Percentiles rank a stretch among this genome's conserved stretches.
phyloP scores from a whole-genome alignment of 179 eudicot genomes.

The Patellifolia procumbens region DNA sequence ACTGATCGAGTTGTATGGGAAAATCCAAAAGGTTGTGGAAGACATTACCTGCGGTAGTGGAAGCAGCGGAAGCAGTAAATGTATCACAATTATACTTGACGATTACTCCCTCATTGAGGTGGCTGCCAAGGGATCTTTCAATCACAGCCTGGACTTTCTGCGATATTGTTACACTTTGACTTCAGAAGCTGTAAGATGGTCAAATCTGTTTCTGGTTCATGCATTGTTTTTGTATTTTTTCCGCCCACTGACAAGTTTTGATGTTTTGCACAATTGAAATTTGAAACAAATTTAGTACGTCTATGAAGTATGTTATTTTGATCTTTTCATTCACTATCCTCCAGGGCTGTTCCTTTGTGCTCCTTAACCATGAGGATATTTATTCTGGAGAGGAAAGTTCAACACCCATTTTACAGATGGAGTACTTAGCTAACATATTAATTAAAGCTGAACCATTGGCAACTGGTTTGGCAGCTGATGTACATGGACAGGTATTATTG shows the following conservation, averaged over 20 bases:
- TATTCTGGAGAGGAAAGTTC: slow-evolving; percentile 52
- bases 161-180: slow-evolving; percentile 76
- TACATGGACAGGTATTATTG: slow-evolving; percentile 82
- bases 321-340: slow-evolving; percentile 17
- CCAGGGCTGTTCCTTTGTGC: slow-evolving; percentile 66
- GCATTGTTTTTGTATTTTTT: not conserved
- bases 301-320: not conserved
- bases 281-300: not conserved
- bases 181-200: slow-evolving; percentile 60
- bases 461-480: slow-evolving; percentile 85
- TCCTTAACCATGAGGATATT: slow-evolving; percentile 74
- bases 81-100: slow-evolving; percentile 60
- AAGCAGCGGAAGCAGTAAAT: slow-evolving; percentile 36
- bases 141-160: slow-evolving; percentile 68
- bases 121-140: slow-evolving; percentile 72
- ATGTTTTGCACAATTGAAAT: not conserved
- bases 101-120: slow-evolving; percentile 85
- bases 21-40: slow-evolving; percentile 68
- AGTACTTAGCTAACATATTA: slow-evolving; percentile 63
- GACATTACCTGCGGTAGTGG: slow-evolving; percentile 35
- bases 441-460: slow-evolving; percentile 79
- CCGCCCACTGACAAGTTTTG: not conserved
- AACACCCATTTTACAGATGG: slow-evolving; percentile 51
- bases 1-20: slow-evolving; percentile 59
- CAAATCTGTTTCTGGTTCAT: not conserved